Conservation (phyloP, 2,329 filamentous ascomycete species). For the Penicillium sp. region DNA sequence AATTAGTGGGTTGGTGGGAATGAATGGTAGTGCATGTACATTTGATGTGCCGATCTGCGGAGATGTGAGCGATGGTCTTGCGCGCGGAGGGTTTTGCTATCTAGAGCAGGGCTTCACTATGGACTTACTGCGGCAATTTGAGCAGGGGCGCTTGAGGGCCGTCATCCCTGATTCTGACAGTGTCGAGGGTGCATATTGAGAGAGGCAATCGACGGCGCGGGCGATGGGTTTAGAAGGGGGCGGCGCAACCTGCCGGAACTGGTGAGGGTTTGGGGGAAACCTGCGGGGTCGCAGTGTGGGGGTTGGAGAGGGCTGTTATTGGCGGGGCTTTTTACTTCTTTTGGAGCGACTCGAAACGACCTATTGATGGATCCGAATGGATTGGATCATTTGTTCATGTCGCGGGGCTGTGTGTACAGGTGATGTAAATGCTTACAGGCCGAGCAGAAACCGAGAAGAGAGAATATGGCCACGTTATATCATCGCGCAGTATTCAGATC, state of each 20-base stretch:
- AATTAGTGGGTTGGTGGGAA: neutral
- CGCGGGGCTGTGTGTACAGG: too few species aligned
- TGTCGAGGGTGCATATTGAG: neutral
- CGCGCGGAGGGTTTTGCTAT: too few species aligned
- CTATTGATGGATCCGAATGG: too few species aligned
- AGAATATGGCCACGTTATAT: too few species aligned
- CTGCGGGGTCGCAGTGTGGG: neutral
- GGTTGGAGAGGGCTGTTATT: neutral
- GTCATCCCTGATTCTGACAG: neutral
- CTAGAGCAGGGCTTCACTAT: too few species aligned
- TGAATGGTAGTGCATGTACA: neutral
- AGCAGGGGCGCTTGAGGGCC: neutral
- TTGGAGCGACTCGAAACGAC: neutral
- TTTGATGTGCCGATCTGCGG: constrained; percentile 1
- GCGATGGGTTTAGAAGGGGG: neutral
- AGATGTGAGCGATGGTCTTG: neutral
- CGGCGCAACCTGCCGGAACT: neutral
- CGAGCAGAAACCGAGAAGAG: too few species aligned
- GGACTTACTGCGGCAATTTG: neutral
- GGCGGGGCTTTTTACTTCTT: neutral
- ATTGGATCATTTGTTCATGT: too few species aligned
- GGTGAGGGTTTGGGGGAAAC: neutral
- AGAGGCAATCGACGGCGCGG: too few species aligned
- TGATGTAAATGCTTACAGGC: too few species aligned
- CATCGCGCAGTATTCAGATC: neutral